Conservation (phyloP, 1,284 basidiomycete species). For the Malassezia dermatis region DNA sequence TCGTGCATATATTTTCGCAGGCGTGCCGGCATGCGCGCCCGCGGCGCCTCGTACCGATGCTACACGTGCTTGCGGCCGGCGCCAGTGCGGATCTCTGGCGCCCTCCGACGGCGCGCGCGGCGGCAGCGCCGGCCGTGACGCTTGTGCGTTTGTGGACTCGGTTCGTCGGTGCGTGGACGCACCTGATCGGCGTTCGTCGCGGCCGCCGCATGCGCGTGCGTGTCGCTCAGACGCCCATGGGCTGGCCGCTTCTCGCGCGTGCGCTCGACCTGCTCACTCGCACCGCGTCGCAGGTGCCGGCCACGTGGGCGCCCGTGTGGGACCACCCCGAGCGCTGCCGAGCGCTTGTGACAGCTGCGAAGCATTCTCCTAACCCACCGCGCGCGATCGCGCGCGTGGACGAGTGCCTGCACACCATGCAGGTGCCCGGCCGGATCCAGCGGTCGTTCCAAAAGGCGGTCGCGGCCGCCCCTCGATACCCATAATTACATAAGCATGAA, state of each 20-base stretch:
- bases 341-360: neutral
- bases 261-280: neutral
- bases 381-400: neutral
- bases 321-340: slow-evolving; percentile 9
- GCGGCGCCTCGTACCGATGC: neutral
- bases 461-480: neutral
- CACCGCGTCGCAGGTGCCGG: neutral
- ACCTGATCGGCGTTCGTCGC: neutral
- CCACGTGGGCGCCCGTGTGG: neutral
- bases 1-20: slow-evolving; percentile 5
- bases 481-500: neutral
- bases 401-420: neutral
- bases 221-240: neutral
- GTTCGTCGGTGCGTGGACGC: slow-evolving; percentile 3
- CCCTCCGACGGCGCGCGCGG: neutral
- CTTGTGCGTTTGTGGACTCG: slow-evolving; percentile 13
- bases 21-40: neutral
- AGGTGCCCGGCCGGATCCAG: neutral
- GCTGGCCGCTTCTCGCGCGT: slow-evolving; percentile 1
- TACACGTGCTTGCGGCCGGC: neutral
- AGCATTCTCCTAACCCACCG: no score
- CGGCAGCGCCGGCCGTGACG: neutral
- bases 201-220: neutral
- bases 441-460: slow-evolving; percentile 1
- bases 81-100: neutral